phyloP scores from a whole-genome alignment of 306 rosid genomes.

The Gleditsia sinensis region DNA sequence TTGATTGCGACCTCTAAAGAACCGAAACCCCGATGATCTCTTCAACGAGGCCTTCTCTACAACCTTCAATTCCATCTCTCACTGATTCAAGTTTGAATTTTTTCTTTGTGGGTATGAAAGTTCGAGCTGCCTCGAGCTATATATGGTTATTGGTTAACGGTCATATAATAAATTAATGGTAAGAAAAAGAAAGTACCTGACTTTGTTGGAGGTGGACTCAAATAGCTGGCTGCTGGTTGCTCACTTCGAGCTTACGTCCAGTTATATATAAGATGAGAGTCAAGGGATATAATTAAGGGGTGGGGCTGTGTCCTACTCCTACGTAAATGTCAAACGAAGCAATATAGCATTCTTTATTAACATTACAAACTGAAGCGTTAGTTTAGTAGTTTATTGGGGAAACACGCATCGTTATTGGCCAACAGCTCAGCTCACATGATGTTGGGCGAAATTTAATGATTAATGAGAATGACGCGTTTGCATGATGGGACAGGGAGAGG shows the following conservation, averaged over 20 bases:
- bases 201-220: background rate
- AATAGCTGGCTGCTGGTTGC: background rate
- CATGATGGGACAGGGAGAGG: background rate
- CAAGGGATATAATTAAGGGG: too few species aligned
- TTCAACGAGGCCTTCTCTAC: conserved; percentile 20
- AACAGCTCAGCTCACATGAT: conserved; percentile 24
- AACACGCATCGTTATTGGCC: conserved; percentile 1
- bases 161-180: background rate
- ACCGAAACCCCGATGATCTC: conserved; percentile 39
- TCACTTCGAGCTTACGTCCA: background rate
- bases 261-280: background rate
- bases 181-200: background rate
- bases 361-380: background rate
- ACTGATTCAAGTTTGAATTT: background rate
- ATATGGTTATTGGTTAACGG: background rate
- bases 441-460: conserved; percentile 18
- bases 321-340: conserved; percentile 13
- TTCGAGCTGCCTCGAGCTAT: background rate
- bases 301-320: too few species aligned
- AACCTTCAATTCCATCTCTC: conserved; percentile 43
- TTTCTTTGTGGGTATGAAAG: background rate
- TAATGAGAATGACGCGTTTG: conserved; percentile 36
- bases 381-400: background rate
- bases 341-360: background rate
- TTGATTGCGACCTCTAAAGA: conserved; percentile 30